A percentile compares a stretch with the other conserved stretches of the same genome.
These are phyloP conservation scores for Pyrenopolyporus hunteri DNA, from an alignment of 495 filamentous ascomycete species.

Conservation along the genomic window DNA sequence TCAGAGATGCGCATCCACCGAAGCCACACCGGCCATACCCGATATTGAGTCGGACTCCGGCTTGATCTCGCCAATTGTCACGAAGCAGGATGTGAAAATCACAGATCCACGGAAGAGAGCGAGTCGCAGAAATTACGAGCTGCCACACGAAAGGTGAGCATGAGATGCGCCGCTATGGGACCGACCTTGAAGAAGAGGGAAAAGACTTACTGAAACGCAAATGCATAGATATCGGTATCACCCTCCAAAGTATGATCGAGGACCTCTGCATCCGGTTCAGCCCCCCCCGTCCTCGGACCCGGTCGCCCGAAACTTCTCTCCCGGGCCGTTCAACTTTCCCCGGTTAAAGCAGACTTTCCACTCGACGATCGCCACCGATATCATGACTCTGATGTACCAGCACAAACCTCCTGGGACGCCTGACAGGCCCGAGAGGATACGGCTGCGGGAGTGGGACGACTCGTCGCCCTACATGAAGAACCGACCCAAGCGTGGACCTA, in stretches of 20 bases:
- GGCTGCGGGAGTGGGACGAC: constrained; percentile 86
- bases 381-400: constrained; percentile 85
- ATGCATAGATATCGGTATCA: constrained; percentile 84
- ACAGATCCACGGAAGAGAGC: constrained; percentile 53
- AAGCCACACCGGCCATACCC: constrained; percentile 37
- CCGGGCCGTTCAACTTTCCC: constrained; percentile 89
- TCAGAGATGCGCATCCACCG: constrained; percentile 49
- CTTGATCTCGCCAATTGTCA: constrained; percentile 42
- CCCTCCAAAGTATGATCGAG: constrained; percentile 90
- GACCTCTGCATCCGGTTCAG: constrained; percentile 90
- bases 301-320: constrained; percentile 84
- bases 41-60: constrained; percentile 51
- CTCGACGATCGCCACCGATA: constrained; percentile 83
- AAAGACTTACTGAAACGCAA: constrained; percentile 23
- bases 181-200: not conserved
- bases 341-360: constrained; percentile 90
- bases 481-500: constrained; percentile 79
- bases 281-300: constrained; percentile 83
- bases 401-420: constrained; percentile 77
- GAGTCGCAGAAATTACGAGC: constrained; percentile 45
- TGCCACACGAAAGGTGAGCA: constrained; percentile 49
- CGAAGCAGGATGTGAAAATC: constrained; percentile 42
- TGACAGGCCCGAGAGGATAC: constrained; percentile 64
- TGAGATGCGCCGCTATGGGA: not conserved
- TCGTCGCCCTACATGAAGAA: constrained; percentile 93